Base-by-base conservation (phyloP, 176 grass and related monocot genomes). In the Thalia dealbata region DNA sequence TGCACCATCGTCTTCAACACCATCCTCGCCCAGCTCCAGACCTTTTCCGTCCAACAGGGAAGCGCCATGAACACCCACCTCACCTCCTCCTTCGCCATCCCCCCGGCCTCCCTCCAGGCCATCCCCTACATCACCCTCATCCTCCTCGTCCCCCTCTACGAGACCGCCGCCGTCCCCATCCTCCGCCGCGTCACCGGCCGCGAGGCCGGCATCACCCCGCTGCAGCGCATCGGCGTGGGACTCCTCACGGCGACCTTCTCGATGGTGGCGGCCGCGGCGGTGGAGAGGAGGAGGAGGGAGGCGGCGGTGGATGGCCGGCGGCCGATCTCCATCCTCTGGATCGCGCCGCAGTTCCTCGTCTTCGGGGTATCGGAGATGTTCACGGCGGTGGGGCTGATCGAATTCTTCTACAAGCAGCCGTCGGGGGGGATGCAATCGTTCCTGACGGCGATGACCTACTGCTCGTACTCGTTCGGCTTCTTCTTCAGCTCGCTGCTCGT, bases 401-500 rank as follows among this genome's bases (percentile, higher is more conserved):
- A 96, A 76, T 96, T 96, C 82, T 96, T 96, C 83, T 96, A 96
- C 86, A 96, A 81, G 78, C 91, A 96, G 72, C 91, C 91, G 15
- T 78, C 91, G 60, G 63, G 76, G 23, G 92, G 92, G 25, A 96
- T 87, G 88, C 92, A 91, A 64, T 84, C 92, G 7, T 96, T 96
- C 65, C 70, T 96, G 29, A 96, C 88, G 29, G 86, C 92, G 81
- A 86, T 96, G 86, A 96, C 88, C 10, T 96, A 96, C 84, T 96
- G 92, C 84, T 96, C 92, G 46, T 96, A 96, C 79, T 96, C 92
- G 14, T 96, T 96, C 24, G 92, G 88, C 26, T 96, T 96, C 81
- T 96, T 86, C 83, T 80, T 96, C 67, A 96, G 92, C 79, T 91
- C 92, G 7, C 75, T 96, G 15, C 92, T 96, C 26, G 92, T 96